Base-by-base conservation (phyloP, 371 early-diverging fungal genomes). In the Zopfochytrium polystomum region DNA sequence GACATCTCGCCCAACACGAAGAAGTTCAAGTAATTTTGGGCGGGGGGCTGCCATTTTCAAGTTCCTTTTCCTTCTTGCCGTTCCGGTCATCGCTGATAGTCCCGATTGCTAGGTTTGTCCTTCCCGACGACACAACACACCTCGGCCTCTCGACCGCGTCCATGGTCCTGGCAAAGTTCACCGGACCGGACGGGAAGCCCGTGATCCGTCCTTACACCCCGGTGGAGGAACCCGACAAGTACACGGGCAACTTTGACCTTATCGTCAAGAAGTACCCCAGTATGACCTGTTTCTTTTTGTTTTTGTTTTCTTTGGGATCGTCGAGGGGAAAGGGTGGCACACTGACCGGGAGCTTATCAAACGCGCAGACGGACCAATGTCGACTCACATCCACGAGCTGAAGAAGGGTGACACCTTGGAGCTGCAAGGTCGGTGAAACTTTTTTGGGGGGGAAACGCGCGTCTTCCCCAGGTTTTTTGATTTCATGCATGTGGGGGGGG, bases 191-290 rank as follows among this genome's bases (percentile, higher is more conserved):
- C 52, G 87, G 85, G 44, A 79, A 76, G 57, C 80, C 87, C 29
- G 72, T 79, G 31, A 85, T 92, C 55, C 89, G 95, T 53, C 91
- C 93, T 20, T 96, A 96, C 80, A 96, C 96, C 22, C 96, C 96
- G 2, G 85, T 87, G 35, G 75, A 82, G 26, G 81, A 83, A 61
- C 82, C 87, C 47, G 72, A 77, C 46, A 92, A 90, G 6, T 77
- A 86, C 68, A 70, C 73, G 18, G 74, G 70, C 18, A 48, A 50
- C 54, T 88, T 96, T 76, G 94, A 93, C 55, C 83, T 95, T 60
- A 76, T 95, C 46, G 76, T 96, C 76, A 96, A 96, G 77, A 73
- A 70, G 45, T 96, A 86, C 68, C 73, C 72, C 52, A 43, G 55
- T 63, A 32, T 33, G 67, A n/a, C n/a, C n/a, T n/a, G n/a, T n/a